A percentile compares a stretch with the other conserved stretches of the same genome.
Conservation (phyloP, 1,284 basidiomycete genomes). For the Trametes polyzona region DNA sequence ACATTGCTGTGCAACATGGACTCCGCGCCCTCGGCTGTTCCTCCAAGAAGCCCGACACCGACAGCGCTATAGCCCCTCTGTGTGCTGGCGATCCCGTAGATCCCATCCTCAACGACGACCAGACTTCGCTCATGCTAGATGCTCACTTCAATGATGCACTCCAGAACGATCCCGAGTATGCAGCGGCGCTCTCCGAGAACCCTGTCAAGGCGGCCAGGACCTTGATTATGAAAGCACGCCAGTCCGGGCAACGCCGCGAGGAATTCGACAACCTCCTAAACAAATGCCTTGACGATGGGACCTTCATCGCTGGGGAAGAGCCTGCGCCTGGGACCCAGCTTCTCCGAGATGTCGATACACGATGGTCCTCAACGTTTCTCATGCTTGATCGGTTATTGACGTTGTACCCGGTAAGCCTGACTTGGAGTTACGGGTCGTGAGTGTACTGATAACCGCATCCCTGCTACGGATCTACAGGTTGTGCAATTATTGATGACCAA, state of each 20-base stretch:
- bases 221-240: constrained; percentile 29
- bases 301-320: constrained; percentile 28
- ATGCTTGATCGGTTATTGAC: constrained; percentile 38
- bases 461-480: not conserved
- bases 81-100: not conserved
- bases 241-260: constrained; percentile 32
- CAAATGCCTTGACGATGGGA: no score
- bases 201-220: constrained; percentile 25
- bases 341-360: constrained; percentile 32
- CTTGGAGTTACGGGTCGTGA: not conserved
- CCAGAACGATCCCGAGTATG: constrained; percentile 21
- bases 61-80: not conserved
- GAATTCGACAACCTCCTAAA: no score
- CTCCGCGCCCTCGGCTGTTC: constrained; percentile 22
- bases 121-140: no score
- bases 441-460: not conserved
- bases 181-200: constrained; percentile 26
- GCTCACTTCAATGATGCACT: not conserved
- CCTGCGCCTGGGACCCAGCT: constrained; percentile 24
- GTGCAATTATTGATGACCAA: constrained; percentile 4
- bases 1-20: constrained; percentile 35
- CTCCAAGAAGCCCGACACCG: no score
- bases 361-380: constrained; percentile 36
- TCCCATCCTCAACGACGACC: not conserved
- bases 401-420: constrained; percentile 24